Conservation (phyloP, 2,329 filamentous ascomycete species). For the Rosellinia necatrix region DNA sequence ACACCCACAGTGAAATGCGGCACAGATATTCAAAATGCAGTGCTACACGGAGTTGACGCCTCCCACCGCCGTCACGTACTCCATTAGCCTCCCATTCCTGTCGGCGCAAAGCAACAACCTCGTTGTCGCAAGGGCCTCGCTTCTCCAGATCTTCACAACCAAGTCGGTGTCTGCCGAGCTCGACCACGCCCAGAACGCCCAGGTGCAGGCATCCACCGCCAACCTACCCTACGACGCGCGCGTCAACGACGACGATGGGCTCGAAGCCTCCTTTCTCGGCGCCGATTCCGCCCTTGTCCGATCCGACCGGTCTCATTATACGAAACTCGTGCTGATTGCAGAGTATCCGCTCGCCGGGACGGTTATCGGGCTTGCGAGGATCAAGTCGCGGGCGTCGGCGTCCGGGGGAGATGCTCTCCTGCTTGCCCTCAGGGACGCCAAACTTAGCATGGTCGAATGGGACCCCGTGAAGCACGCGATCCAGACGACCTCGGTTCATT, state of each 20-base stretch:
- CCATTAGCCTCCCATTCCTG: conserved; percentile 77
- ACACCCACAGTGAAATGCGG: conserved; percentile 36
- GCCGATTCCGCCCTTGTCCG: conserved; percentile 65
- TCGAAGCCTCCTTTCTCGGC: conserved; percentile 69
- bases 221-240: conserved; percentile 56
- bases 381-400: conserved; percentile 73
- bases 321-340: conserved; percentile 81
- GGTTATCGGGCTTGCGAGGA: conserved; percentile 78
- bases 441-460: conserved; percentile 93
- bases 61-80: conserved; percentile 92
- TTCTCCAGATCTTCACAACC: conserved; percentile 87
- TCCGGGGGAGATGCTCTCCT: conserved; percentile 84
- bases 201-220: conserved; percentile 46
- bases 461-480: conserved; percentile 79
- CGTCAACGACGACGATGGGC: conserved; percentile 63
- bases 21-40: conserved; percentile 68
- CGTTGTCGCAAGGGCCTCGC: conserved; percentile 86
- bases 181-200: conserved; percentile 50
- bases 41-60: conserved; percentile 96
- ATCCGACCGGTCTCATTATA: conserved; percentile 67
- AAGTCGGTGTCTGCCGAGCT: conserved; percentile 69
- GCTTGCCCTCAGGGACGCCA: conserved; percentile 85
- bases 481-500: conserved; percentile 92
- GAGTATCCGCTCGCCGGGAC: conserved; percentile 86
- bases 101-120: conserved; percentile 80